Base-by-base conservation (phyloP, 2,329 filamentous ascomycete genomes). In the Aspergillus sojae region DNA sequence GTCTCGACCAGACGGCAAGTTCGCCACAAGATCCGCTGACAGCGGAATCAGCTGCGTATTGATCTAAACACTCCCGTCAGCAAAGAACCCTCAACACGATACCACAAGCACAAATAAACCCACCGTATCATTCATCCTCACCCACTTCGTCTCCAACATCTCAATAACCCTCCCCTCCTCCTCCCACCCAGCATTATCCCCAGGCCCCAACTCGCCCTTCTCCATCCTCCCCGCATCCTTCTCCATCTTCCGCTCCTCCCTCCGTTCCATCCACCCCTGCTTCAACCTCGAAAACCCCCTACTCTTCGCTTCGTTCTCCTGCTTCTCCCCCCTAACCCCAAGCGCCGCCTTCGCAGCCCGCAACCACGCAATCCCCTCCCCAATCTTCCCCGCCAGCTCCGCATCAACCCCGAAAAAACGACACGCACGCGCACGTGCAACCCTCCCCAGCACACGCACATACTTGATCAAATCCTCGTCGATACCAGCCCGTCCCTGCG, bases 351-450 rank as follows among this genome's bases (percentile, higher is more conserved):
- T 86, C 0, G 91, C 94, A 7, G 91, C 93, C 48, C 88, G 84
- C 53, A 97, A 79, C 93, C 94, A 98, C 0, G 91, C 93, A 62
- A 99, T 91, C 0, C 88, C 95, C 58, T 90, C 90, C 1, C 94
- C 95, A 0, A 90, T 91, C 77, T 94, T 89, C 0, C 91, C 92
- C 1, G 88, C 88, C 12, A 93, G 75, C 72, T 99, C 95, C 2
- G 94, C 91, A 75, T 97, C 93, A 57, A 98, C 90, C 0, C 89
- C 95, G 62, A 97, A 89, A 75, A 98, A 97, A 1, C 95, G 86
- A 72, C 93, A 96, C 0, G 94, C 93, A 68, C 93, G 93, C 26
- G 91, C 94, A 58, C 92, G 86, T 48, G 92, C 89, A 0, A 91
- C 92, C 57, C 88, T 85, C 19, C 88, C 84, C 23, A 98, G 78